Evolutionary conservation across 2,329 filamentous ascomycete species (phyloP).

Genomic region (Nemania diffusa): DNA sequence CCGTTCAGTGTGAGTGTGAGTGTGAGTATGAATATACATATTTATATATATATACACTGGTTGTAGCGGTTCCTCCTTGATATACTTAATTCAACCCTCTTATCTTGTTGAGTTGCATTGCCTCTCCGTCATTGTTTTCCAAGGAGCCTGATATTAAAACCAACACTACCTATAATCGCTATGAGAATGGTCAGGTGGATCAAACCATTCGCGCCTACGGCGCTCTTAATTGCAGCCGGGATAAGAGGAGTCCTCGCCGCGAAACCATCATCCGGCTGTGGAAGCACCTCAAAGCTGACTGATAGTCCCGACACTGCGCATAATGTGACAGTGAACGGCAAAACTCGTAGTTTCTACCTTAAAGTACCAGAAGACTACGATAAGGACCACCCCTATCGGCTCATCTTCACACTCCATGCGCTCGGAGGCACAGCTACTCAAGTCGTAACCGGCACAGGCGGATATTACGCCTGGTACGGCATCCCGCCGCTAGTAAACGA

Average conservation of each 20-base stretch:
- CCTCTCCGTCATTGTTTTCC: neutral
- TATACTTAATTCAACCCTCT: neutral
- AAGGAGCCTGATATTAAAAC: neutral
- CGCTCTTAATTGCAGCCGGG: neutral
- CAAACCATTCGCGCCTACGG: neutral
- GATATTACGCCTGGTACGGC: conserved; percentile 49
- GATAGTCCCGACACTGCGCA: conserved; percentile 32
- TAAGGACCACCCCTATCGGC: conserved; percentile 49
- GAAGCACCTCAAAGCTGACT: conserved; percentile 41
- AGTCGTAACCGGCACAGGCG: conserved; percentile 47
- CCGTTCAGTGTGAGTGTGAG: neutral
- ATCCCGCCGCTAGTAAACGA: conserved; percentile 46
- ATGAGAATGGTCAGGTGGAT: neutral
- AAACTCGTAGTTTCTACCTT: conserved; percentile 48
- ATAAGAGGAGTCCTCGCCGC: conserved; percentile 8
- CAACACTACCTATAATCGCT: no score
- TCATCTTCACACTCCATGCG: conserved; percentile 53
- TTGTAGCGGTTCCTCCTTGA: neutral
- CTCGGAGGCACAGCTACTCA: conserved; percentile 50
- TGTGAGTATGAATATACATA: neutral
- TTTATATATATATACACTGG: no score
- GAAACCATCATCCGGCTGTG: conserved; percentile 41
- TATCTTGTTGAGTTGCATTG: neutral
- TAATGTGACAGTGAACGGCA: conserved; percentile 48
- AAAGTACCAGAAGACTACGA: conserved; percentile 52